Percentiles rank a stretch among this genome's conserved stretches.
Evolutionary conservation across 148 eudicot genomes (phyloP).

Genomic region (Cornus florida): DNA sequence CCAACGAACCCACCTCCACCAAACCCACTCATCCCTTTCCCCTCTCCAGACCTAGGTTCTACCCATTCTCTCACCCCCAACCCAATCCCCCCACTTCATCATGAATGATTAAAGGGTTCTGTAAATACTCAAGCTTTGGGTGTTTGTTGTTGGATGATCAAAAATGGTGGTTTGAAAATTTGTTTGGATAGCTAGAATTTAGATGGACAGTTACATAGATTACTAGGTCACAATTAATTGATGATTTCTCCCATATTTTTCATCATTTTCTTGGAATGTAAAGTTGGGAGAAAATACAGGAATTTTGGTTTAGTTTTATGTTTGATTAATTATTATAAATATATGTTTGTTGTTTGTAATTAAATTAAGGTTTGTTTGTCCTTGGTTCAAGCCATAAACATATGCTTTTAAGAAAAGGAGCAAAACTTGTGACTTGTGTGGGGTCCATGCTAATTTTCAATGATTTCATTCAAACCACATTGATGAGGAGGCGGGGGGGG

Average conservation of each 20-base stretch:
- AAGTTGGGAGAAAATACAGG: not conserved
- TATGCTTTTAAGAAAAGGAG: conserved; percentile 10
- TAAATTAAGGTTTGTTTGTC: conserved; percentile 7
- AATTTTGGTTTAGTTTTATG: not conserved
- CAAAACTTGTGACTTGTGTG: not conserved
- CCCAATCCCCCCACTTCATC: conserved; percentile 25
- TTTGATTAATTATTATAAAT: not conserved
- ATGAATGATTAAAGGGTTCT: not conserved
- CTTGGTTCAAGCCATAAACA: not conserved
- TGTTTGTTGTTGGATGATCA: not conserved
- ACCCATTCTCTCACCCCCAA: conserved; percentile 10
- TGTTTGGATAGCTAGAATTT: not conserved
- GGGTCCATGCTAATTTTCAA: conserved; percentile 5
- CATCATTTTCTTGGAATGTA: not conserved
- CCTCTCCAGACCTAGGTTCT: conserved; percentile 14
- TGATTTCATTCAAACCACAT: conserved; percentile 21
- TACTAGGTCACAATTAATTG: not conserved
- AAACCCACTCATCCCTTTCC: conserved; percentile 22
- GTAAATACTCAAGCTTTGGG: not conserved
- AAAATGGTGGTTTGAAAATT: not conserved
- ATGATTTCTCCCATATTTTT: not conserved
- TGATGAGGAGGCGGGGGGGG: conserved; percentile 18
- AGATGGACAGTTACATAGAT: not conserved
- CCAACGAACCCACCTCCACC: conserved; percentile 4
- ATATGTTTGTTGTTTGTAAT: not conserved